These are phyloP conservation scores for Diospyros lotus DNA, from an alignment of 148 eudicot species.

Conservation along the genomic window DNA sequence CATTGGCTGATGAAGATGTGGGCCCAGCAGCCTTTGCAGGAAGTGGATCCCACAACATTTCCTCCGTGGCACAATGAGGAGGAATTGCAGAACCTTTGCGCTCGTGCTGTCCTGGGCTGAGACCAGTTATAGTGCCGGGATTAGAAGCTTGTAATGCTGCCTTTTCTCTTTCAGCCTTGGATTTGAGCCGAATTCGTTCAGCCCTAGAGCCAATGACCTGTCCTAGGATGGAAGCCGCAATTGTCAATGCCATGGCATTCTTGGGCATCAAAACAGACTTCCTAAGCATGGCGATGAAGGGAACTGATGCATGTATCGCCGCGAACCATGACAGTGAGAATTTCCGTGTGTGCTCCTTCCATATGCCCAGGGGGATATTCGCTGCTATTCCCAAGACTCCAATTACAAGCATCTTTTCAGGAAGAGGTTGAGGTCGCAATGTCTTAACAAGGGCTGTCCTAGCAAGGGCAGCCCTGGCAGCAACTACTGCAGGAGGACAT, in stretches of 20 bases:
- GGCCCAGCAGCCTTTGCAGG: too few species aligned
- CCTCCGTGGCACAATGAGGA: too few species aligned
- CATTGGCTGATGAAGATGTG: too few species aligned
- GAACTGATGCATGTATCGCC: constrained; percentile 81
- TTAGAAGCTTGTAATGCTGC: constrained; percentile 8
- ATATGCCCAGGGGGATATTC: constrained; percentile 64
- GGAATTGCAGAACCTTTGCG: too few species aligned
- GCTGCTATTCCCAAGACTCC: constrained; percentile 65
- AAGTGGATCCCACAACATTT: too few species aligned
- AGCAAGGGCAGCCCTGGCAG: constrained; percentile 78
- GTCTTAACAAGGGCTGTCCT: constrained; percentile 53
- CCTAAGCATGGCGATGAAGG: constrained; percentile 78
- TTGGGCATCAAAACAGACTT: constrained; percentile 74
- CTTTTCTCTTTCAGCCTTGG: constrained; percentile 25
- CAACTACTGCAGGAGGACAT: constrained; percentile 66
- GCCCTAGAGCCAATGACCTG: constrained; percentile 76
- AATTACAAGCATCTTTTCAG: constrained; percentile 53
- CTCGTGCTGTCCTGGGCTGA: too few species aligned
- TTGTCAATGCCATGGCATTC: constrained; percentile 66
- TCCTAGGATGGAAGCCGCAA: constrained; percentile 66
- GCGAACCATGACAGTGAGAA: constrained; percentile 67
- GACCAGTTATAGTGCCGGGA: not conserved
- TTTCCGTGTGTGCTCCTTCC: constrained; percentile 70
- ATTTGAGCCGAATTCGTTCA: constrained; percentile 51
- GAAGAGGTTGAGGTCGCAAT: constrained; percentile 66